Evolutionary conservation across 768 basidiomycete species (phyloP), one percentile per base, ranked within the genome.

Genomic region (Suillus subaureus): DNA sequence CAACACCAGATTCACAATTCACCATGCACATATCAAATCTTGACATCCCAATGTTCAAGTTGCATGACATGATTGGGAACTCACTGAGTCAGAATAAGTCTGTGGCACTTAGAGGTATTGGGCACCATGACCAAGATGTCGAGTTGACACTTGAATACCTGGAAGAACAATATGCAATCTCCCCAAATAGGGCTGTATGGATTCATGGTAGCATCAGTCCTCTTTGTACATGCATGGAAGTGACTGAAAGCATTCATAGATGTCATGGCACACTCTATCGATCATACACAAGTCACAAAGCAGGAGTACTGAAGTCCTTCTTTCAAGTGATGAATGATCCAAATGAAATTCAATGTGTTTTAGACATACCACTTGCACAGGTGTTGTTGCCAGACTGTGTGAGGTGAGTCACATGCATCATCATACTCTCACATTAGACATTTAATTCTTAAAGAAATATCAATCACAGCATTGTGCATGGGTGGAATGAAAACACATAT

Each of bases 341-440:
- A 15, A 13, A 23, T 0, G 4, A 0, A 0, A 49, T 49, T 2
- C 49, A 49, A 15, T 49, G 49, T 15, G 6, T 49, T 1, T 26
- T 49, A 7, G 49, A 49, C 4, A 15, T 49, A 6, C 23, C 49
- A 3, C 49, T 49, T 12, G 49, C 23, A 1, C 49, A 49, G 13
- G 6, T 9, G 1, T 26, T 23, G 6, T 13, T 49, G 6, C 49
- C 23, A 26, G 49, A 49, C 15, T 5, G 6, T 2, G 7, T 49
- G 6, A 49, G 2, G 49, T 47, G n/a, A 23, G 45, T 47, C 0
- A 4, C n/a, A 12, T n/a, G 1, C 8, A 23, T 12, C 12, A 47
- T 2, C 0, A 1, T 2, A 8, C 4, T 12, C 4, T 0, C 5
- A 4, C n/a, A 23, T 4, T 2, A 9, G 4, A 47, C 12, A 23